These are phyloP conservation scores for Melastoma candidum DNA, from an alignment of 441 rosid species.

Conservation along the genomic window DNA sequence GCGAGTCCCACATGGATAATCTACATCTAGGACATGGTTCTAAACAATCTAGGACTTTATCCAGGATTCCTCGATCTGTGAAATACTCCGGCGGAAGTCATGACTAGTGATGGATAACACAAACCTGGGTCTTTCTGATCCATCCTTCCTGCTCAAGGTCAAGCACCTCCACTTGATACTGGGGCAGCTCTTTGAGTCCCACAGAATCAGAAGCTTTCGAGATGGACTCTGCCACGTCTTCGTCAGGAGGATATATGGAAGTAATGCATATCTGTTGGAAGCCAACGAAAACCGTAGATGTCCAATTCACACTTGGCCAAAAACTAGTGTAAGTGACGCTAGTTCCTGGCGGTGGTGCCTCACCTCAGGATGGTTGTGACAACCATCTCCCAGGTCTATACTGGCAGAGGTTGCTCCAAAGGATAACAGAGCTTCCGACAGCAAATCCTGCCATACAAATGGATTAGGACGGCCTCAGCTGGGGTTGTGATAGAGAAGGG, in stretches of 20 bases:
- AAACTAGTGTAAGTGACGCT: too few species aligned
- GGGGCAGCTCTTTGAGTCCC: slow-evolving; percentile 56
- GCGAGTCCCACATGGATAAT: background rate
- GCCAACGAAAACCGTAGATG: background rate
- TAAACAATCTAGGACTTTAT: too few species aligned
- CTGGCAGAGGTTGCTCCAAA: slow-evolving; percentile 77
- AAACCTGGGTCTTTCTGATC: slow-evolving; percentile 65
- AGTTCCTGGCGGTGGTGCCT: slow-evolving; percentile 28
- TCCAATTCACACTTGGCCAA: background rate
- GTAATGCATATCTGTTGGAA: slow-evolving; percentile 41
- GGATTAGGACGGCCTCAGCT: background rate
- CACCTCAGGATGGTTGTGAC: slow-evolving; percentile 26
- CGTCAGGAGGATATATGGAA: slow-evolving; percentile 46
- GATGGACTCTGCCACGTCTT: slow-evolving; percentile 51
- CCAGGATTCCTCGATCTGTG: background rate
- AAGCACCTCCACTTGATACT: slow-evolving; percentile 39
- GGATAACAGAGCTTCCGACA: slow-evolving; percentile 73
- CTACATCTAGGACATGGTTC: background rate
- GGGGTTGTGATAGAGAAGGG: slow-evolving; percentile 2
- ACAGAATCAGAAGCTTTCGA: slow-evolving; percentile 61
- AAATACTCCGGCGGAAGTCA: background rate
- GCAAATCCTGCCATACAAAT: slow-evolving; percentile 34
- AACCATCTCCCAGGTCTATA: slow-evolving; percentile 36
- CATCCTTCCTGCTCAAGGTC: slow-evolving; percentile 58
- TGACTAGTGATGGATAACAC: slow-evolving; percentile 1